Evolutionary conservation across 2,329 filamentous ascomycete genomes (phyloP).

Genomic region (Calonectria pseudoturangicola): DNA sequence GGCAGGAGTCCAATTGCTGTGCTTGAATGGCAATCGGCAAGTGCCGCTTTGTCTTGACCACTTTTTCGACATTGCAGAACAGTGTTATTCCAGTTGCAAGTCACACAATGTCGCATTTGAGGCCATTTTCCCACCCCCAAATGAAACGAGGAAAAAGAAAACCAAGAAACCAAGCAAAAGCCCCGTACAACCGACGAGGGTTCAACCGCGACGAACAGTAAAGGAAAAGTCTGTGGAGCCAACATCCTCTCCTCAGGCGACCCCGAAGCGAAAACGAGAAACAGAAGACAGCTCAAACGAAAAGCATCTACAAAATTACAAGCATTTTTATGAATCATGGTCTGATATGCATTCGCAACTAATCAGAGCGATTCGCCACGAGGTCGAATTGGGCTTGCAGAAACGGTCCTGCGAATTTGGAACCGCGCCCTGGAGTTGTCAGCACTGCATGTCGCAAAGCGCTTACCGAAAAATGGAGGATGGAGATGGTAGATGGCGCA

Average conservation of each 20-base stretch:
- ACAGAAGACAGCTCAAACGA: too few relatives aligned
- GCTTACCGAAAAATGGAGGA: not conserved
- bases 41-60: constrained; percentile 26
- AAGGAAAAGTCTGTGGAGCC: constrained; percentile 12
- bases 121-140: too few relatives aligned
- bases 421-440: constrained; percentile 14
- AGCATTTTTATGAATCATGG: not conserved
- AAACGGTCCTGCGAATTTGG: not conserved
- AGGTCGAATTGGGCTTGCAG: too few relatives aligned
- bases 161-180: not conserved
- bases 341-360: not conserved
- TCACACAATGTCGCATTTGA: not conserved
- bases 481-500: not conserved
- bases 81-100: not conserved
- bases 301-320: not conserved
- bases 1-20: not conserved
- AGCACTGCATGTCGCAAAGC: not conserved
- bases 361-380: not conserved
- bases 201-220: constrained; percentile 28
- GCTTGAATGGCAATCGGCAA: not conserved
- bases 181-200: constrained; percentile 4
- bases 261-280: not conserved
- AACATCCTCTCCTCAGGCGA: not conserved
- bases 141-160: not conserved
- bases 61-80: constrained; percentile 24